A percentile compares a stretch with the other conserved stretches of the same genome.
Evolutionary conservation across 2,329 filamentous ascomycete species (phyloP).

Genomic region (Atkinsonella hypoxylon): DNA sequence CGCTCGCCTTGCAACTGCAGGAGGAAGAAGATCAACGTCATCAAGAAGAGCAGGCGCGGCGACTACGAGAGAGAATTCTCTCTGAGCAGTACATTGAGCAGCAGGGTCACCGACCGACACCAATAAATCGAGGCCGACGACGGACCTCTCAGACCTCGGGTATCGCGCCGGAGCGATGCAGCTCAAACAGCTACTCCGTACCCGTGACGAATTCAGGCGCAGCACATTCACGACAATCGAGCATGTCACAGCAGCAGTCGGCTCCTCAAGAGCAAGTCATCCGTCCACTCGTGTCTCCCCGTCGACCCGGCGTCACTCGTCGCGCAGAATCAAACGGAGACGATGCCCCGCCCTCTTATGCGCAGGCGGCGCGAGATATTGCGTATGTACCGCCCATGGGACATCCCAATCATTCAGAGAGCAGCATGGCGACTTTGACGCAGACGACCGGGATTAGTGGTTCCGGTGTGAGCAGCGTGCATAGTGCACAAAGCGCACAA

Average conservation of each 20-base stretch:
- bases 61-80: slow-evolving; percentile 53
- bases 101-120: slow-evolving; percentile 32
- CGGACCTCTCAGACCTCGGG: not conserved
- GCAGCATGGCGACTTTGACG: slow-evolving; percentile 14
- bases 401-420: slow-evolving; percentile 36
- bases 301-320: slow-evolving; percentile 24
- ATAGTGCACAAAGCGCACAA: not conserved
- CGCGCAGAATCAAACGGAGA: slow-evolving; percentile 28
- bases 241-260: slow-evolving; percentile 1
- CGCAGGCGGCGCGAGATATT: slow-evolving; percentile 40
- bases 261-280: slow-evolving; percentile 23
- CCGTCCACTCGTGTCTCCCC: slow-evolving; percentile 28
- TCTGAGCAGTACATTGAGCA: slow-evolving; percentile 61
- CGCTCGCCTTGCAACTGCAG: slow-evolving; percentile 81
- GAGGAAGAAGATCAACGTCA: slow-evolving; percentile 84
- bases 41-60: slow-evolving; percentile 49
- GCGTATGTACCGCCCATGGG: slow-evolving; percentile 41
- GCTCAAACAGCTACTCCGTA: slow-evolving; percentile 13
- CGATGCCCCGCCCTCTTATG: slow-evolving; percentile 45
- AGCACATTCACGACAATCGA: not conserved
- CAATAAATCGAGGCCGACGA: slow-evolving; percentile 12
- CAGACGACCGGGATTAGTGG: slow-evolving; percentile 5
- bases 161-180: slow-evolving; percentile 11
- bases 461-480: not conserved
- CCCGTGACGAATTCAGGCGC: not conserved